Conservation (phyloP, 495 filamentous ascomycete species). For the Tuber melanosporum region DNA sequence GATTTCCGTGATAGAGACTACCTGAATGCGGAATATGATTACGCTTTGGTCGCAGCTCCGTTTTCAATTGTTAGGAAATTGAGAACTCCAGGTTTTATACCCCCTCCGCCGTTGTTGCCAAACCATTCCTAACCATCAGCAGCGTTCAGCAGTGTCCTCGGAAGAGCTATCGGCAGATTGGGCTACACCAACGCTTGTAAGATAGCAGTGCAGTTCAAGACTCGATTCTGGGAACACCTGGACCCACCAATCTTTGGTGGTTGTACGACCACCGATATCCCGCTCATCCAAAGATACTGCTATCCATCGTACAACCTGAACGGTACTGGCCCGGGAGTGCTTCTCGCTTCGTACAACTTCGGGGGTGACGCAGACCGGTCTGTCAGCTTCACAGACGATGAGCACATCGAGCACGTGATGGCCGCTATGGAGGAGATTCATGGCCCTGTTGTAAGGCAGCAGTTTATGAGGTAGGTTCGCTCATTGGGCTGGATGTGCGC, state of each 20-base stretch:
- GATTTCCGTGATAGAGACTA: slow-evolving; percentile 45
- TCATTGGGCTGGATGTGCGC: neutral
- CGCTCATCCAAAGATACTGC: slow-evolving; percentile 53
- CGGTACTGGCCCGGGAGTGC: slow-evolving; percentile 54
- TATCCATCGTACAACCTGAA: slow-evolving; percentile 62
- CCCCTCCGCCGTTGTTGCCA: neutral
- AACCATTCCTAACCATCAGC: neutral
- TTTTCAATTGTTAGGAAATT: slow-evolving; percentile 49
- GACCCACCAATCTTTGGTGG: slow-evolving; percentile 57
- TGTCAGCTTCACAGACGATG: slow-evolving; percentile 47
- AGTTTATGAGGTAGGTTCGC: slow-evolving; percentile 52
- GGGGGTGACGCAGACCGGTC: slow-evolving; percentile 48
- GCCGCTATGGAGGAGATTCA: slow-evolving; percentile 58
- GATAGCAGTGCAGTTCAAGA: slow-evolving; percentile 54
- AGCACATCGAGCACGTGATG: slow-evolving; percentile 53
- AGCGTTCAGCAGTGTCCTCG: slow-evolving; percentile 49
- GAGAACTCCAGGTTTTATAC: slow-evolving; percentile 38
- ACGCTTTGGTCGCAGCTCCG: slow-evolving; percentile 58
- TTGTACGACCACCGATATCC: slow-evolving; percentile 54
- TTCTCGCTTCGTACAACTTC: slow-evolving; percentile 55
- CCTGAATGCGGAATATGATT: slow-evolving; percentile 54
- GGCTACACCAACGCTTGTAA: slow-evolving; percentile 59
- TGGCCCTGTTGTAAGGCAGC: slow-evolving; percentile 51
- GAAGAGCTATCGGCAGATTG: slow-evolving; percentile 56
- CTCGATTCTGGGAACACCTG: slow-evolving; percentile 64